Evolutionary conservation across 805 yeast genomes (phyloP).

Genomic region (Vanderwaltozyma tropicalis): DNA sequence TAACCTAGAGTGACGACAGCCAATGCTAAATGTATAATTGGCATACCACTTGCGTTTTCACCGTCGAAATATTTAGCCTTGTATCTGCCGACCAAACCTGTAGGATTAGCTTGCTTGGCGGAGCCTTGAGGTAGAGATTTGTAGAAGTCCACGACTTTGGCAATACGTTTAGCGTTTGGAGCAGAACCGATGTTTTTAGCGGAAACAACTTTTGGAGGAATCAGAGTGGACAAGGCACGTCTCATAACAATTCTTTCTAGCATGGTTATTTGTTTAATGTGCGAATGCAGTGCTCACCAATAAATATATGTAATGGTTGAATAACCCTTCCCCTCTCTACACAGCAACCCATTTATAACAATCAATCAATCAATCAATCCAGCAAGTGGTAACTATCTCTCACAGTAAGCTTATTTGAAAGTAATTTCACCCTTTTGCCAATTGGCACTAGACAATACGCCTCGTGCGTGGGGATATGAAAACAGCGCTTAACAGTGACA

Average conservation of each 20-base stretch:
- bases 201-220: constrained; percentile 98
- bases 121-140: constrained; percentile 91
- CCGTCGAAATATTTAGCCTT: constrained; percentile 79
- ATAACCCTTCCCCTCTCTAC: no score
- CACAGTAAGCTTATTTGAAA: no score
- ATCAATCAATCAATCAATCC: no score
- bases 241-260: constrained; percentile 50
- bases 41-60: constrained; percentile 74
- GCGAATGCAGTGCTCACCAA: no score
- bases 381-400: no score
- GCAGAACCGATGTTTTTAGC: constrained; percentile 90
- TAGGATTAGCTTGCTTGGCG: constrained; percentile 38
- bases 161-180: constrained; percentile 95
- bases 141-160: constrained; percentile 90
- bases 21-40: constrained; percentile 65
- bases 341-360: no score
- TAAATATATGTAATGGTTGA: no score
- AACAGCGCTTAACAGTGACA: no score
- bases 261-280: neutral
- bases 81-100: constrained; percentile 65
- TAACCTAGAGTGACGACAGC: constrained; percentile 69
- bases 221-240: constrained; percentile 90
- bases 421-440: no score
- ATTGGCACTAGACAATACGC: no score
- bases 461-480: no score